Percentiles rank a stretch among this genome's conserved stretches.
Evolutionary conservation across 2,329 filamentous ascomycete genomes (phyloP).

Genomic region (Colletotrichum paranaense): DNA sequence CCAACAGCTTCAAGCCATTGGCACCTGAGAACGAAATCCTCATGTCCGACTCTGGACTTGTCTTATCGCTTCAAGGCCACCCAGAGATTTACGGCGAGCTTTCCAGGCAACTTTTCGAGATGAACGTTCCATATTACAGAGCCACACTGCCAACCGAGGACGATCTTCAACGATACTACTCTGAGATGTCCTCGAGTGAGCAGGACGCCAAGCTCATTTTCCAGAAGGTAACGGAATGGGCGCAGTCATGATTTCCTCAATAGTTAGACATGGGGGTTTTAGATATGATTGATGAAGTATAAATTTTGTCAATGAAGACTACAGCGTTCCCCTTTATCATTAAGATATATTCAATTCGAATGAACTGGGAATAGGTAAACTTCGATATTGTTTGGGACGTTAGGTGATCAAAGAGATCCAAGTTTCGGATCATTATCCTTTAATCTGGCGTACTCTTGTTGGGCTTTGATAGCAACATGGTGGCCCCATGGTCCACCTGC

Average conservation of each 20-base stretch:
- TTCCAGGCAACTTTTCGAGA: constrained; percentile 22
- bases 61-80: constrained; percentile 28
- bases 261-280: neutral
- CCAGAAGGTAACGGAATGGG: constrained; percentile 10
- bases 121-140: constrained; percentile 19
- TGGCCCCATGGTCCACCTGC: neutral
- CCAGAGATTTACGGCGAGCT: constrained; percentile 32
- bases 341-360: no score
- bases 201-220: constrained; percentile 18
- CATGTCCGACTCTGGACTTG: constrained; percentile 12
- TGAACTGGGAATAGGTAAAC: neutral
- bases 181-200: constrained; percentile 19
- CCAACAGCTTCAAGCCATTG: constrained; percentile 17
- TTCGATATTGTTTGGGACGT: no score
- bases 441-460: neutral
- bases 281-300: neutral
- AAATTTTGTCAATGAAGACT: no score
- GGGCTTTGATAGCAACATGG: neutral
- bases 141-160: constrained; percentile 18
- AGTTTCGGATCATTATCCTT: neutral
- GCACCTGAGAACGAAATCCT: constrained; percentile 24
- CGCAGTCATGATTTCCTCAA: neutral
- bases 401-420: neutral
- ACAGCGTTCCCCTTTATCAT: no score
- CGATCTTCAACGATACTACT: constrained; percentile 22